phyloP scores from a whole-genome alignment of 495 filamentous ascomycete species.

The Rhizodiscina lignyota region DNA sequence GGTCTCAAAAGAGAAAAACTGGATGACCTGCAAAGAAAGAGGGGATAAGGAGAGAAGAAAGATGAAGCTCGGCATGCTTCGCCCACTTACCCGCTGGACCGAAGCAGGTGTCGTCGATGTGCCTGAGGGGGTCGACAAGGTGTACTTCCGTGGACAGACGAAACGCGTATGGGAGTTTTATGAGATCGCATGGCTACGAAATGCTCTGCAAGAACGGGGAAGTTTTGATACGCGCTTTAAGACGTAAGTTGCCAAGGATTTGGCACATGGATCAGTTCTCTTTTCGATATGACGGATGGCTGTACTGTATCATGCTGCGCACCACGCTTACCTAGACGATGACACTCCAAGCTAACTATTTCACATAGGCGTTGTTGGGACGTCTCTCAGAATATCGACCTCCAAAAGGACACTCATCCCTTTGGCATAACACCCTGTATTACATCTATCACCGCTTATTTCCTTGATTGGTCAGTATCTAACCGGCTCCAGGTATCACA shows the following conservation, averaged over 20 bases:
- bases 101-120: slow-evolving; percentile 29
- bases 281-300: no score
- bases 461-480: no score
- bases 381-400: slow-evolving; percentile 62
- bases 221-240: no score
- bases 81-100: slow-evolving; percentile 40
- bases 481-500: no score
- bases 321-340: no score
- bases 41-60: not conserved
- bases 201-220: slow-evolving; percentile 5
- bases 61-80: slow-evolving; percentile 36
- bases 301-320: no score
- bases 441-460: no score
- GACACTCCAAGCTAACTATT: no score
- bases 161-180: slow-evolving; percentile 50
- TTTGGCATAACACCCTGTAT: slow-evolving; percentile 47
- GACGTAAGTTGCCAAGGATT: no score
- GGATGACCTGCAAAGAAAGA: not conserved
- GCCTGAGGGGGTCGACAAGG: slow-evolving; percentile 38
- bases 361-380: slow-evolving; percentile 47
- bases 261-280: no score
- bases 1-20: not conserved
- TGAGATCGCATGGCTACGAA: slow-evolving; percentile 43
- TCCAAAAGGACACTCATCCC: slow-evolving; percentile 29
- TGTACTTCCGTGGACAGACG: slow-evolving; percentile 29